These are phyloP conservation scores for Aspergillus carlsbadensis DNA, from an alignment of 495 filamentous ascomycete species.

Conservation along the genomic window DNA sequence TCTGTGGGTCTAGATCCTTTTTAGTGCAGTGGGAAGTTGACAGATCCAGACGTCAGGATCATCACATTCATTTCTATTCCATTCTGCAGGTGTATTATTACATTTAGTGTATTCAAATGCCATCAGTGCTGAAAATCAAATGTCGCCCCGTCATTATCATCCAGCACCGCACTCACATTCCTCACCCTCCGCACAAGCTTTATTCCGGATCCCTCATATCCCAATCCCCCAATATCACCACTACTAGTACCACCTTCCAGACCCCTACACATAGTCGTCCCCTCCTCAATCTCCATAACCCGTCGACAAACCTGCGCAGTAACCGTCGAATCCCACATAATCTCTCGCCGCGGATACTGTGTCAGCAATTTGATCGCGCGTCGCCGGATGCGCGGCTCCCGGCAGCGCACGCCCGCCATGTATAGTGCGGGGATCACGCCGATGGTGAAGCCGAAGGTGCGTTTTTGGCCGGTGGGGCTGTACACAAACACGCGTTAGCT, in stretches of 20 bases:
- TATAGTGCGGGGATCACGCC: conserved; percentile 25
- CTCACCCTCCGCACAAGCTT: not conserved
- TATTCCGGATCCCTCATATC: too few relatives aligned
- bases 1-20: too few relatives aligned
- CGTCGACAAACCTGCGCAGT: conserved; percentile 50
- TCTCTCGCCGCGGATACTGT: conserved; percentile 40
- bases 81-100: not conserved
- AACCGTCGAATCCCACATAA: conserved; percentile 59
- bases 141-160: not conserved
- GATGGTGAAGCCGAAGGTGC: conserved; percentile 18
- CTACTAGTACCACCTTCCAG: too few relatives aligned
- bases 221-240: too few relatives aligned
- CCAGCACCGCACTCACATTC: not conserved
- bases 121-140: not conserved
- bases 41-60: too few relatives aligned
- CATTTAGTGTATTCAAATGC: not conserved
- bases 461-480: not conserved
- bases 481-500: too few relatives aligned
- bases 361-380: conserved; percentile 19
- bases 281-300: conserved; percentile 54
- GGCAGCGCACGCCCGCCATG: conserved; percentile 21
- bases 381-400: conserved; percentile 19
- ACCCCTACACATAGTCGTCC: conserved; percentile 4
- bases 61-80: too few relatives aligned
- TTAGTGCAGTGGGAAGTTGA: too few relatives aligned